These are phyloP conservation scores for Moniliella sp. DNA, from an alignment of 1,284 basidiomycete species.

Conservation along the genomic window DNA sequence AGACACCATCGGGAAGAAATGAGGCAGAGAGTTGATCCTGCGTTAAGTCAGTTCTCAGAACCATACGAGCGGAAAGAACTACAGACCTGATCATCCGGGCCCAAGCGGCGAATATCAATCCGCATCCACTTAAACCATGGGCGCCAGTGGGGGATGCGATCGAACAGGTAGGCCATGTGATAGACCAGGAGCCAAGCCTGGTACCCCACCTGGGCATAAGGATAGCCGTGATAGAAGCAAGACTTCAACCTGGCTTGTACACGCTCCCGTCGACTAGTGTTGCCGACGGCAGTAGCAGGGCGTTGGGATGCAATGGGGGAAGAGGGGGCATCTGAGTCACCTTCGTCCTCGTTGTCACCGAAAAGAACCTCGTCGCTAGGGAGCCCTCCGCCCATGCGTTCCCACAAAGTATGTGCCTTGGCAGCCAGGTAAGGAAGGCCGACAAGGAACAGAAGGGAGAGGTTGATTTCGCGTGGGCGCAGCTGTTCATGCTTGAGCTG, in stretches of 20 bases:
- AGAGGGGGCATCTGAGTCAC: no score
- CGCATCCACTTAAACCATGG: constrained; percentile 74
- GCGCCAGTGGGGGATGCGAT: constrained; percentile 62
- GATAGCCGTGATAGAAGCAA: constrained; percentile 54
- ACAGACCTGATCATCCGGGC: constrained; percentile 45
- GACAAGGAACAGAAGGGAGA: constrained; percentile 40
- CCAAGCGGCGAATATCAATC: constrained; percentile 56
- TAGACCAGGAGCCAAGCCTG: constrained; percentile 56
- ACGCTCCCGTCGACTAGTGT: no score
- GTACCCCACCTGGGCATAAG: constrained; percentile 53
- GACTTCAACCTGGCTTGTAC: no score
- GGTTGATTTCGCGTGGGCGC: constrained; percentile 6
- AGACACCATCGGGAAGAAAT: no score
- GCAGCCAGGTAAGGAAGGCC: constrained; percentile 70
- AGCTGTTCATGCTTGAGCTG: constrained; percentile 10
- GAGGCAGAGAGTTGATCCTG: no score
- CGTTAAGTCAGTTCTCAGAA: no score
- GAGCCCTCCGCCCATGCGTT: constrained; percentile 63
- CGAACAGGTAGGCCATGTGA: constrained; percentile 77
- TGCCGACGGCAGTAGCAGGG: no score
- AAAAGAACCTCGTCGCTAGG: constrained; percentile 36
- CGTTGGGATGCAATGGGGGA: no score
- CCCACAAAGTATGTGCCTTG: constrained; percentile 71
- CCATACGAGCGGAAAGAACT: no score
- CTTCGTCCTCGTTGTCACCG: no score